Base-by-base conservation (phyloP, 2,329 filamentous ascomycete genomes). In the Diaporthe citriasiana region DNA sequence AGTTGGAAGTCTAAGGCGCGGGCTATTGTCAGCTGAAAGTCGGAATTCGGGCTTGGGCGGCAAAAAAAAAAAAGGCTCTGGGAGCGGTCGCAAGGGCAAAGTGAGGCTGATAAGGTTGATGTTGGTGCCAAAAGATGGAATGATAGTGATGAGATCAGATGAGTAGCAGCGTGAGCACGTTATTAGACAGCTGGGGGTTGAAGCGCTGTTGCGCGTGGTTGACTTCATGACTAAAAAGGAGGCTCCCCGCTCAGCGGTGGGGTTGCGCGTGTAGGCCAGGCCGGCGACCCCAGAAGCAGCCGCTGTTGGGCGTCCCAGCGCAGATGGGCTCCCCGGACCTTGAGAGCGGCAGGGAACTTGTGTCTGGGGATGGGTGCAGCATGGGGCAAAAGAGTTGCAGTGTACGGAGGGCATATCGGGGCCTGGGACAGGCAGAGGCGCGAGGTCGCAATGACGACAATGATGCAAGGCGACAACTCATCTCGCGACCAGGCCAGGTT, bases 211-310 rank as follows among this genome's bases (percentile, higher is more conserved):
- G 79, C 77, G 78, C 78, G 76, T 76, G 76, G 78, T 77, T 78
- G 78, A 79, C 79, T 80, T 80, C 78, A 77, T 77, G 76, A 77
- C 78, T 76, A 77, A 76, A 72, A 77, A 76, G 76, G 74, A 77
- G 78, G 77, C 80, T 79, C 79, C 77, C 79, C 79, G 79, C 79
- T 79, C 76, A 72, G 56, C 77, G 75, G 78, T 78, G 80, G 80
- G 80, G 79, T 76, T 72, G 70, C 65, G 77, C 76, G 77, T 77
- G 79, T 77, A 77, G 76, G 74, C 71, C 74, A 75, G 76, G 75
- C 70, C 75, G 70, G 75, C 73, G 63, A 73, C 72, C 72, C 69
- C 71, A 70, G 74, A 68, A 68, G 75, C 60, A 69, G 75, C 57
- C 65, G 71, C 59, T 50, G 57, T 69, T 50, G 38, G 71, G 68